Evolutionary conservation across 495 filamentous ascomycete species (phyloP).

Genomic region (Physcia stellaris): DNA sequence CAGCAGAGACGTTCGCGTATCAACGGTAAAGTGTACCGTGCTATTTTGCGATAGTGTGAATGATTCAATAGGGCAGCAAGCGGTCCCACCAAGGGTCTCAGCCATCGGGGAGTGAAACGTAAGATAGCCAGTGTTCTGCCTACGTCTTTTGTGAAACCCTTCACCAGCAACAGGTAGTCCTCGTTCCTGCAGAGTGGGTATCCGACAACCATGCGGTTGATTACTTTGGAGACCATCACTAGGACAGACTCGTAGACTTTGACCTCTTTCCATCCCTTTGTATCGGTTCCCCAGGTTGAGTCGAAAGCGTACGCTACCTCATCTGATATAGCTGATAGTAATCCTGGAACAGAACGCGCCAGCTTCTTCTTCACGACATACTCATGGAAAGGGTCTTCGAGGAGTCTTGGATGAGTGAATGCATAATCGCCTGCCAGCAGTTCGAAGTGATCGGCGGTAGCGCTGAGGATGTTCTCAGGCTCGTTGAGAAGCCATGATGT

Average conservation of each 20-base stretch:
- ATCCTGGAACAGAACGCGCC: conserved; percentile 11
- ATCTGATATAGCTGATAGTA: conserved; percentile 17
- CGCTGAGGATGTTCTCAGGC: conserved; percentile 17
- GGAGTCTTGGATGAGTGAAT: conserved; percentile 16
- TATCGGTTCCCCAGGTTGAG: conserved; percentile 17
- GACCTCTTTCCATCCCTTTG: conserved; percentile 17
- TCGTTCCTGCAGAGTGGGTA: conserved; percentile 23
- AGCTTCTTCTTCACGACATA: conserved; percentile 16
- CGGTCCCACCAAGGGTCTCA: conserved; percentile 20
- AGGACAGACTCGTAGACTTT: conserved; percentile 19
- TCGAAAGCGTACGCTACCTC: conserved; percentile 18
- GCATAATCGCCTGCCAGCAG: conserved; percentile 16
- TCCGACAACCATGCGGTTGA: conserved; percentile 28
- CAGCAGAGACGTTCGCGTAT: conserved; percentile 13
- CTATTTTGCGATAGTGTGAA: conserved; percentile 5
- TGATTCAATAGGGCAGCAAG: conserved; percentile 7
- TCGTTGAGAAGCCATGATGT: conserved; percentile 16
- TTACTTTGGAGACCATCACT: conserved; percentile 19
- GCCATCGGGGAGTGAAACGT: conserved; percentile 11
- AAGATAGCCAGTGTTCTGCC: not conserved
- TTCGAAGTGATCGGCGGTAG: conserved; percentile 16
- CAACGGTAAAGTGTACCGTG: conserved; percentile 16
- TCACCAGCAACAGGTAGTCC: conserved; percentile 14
- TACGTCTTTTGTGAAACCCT: conserved; percentile 5
- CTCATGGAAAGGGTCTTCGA: conserved; percentile 16